Evolutionary conservation across 192 early-diverging fungal genomes (phyloP), one percentile per base, ranked within the genome.

Genomic region (Rhizoclosmatium globosum): DNA sequence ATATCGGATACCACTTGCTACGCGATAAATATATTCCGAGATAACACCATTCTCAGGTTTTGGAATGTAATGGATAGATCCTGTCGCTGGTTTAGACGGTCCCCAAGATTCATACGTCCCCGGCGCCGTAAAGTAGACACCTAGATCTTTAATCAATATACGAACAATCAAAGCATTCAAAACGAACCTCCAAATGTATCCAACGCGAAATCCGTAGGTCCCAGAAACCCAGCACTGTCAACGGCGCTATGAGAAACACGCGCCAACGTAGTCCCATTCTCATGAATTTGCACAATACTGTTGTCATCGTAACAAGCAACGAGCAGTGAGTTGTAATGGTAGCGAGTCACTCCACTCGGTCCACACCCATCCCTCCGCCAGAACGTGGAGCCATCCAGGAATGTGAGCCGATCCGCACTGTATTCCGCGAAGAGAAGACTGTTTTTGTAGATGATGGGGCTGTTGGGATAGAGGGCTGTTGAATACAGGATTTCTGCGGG

Each of bases 251-350:
- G 6, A 53, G 6, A 13, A 19, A 62, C 60, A 19, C 38, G 19
- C 38, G 60, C 38, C 60, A 62, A 62, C 7, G 38, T 31, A 7
- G 7, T 19, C 38, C 60, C 60, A 6, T 62, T 7, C 60, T 7
- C 9, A 62, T 23, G 4, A 9, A 62, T 23, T 62, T 62, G 60
- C 15, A 39, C 15, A 39, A 62, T 62, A 39, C 15, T 43, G 66
- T 68, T 68, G 66, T 47, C 47, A 41, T 68, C 66, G 66, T 68
- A 68, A 68, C 44, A 47, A 19, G 46, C 44, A 21, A 68, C 66
- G 6, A 68, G 19, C 13, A 68, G 43, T 7, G 43, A 42, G 31
- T 31, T 31, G 1, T 2, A 0, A 15, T 47, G 15, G 66, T 42
- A 68, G 43, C 17, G 9, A 6, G 15, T n/a, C n/a, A 68, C 66